phyloP scores from a whole-genome alignment of 306 rosid genomes.

The Prunus dulcis region DNA sequence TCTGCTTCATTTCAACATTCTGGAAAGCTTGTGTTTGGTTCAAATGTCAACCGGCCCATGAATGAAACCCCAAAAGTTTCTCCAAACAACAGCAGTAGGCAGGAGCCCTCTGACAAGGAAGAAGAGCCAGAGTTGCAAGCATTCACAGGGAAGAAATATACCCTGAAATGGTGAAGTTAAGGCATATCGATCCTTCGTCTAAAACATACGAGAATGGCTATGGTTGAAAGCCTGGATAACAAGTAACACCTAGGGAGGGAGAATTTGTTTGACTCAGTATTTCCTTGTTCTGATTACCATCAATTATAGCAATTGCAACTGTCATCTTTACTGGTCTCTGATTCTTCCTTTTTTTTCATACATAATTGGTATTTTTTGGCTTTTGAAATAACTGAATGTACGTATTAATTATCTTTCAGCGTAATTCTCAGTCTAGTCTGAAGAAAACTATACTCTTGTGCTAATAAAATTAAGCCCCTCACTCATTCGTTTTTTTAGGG shows the following conservation, averaged over 20 bases:
- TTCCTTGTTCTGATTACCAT: neutral
- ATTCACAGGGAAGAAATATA: conserved; percentile 16
- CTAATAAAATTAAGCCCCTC: too few relatives aligned
- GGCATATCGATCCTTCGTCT: neutral
- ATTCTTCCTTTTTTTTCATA: neutral
- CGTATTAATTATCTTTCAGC: neutral
- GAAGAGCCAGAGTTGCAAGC: neutral
- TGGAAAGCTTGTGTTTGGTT: neutral
- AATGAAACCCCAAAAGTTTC: neutral
- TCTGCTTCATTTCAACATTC: neutral
- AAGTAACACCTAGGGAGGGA: neutral
- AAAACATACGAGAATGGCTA: neutral
- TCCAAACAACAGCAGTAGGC: neutral
- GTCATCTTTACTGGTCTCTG: neutral
- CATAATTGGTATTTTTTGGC: neutral
- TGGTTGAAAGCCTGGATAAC: neutral
- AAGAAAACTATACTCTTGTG: neutral
- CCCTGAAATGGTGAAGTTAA: neutral
- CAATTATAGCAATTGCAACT: too few relatives aligned
- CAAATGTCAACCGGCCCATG: neutral
- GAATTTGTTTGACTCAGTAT: neutral
- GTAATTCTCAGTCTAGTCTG: neutral
- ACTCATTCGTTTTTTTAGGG: too few relatives aligned
- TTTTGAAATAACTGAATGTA: neutral
- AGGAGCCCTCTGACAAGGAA: neutral